Evolutionary conservation across 2,329 filamentous ascomycete genomes (phyloP), one percentile per base, ranked within the genome.

Genomic region (Diaporthe citrichinensis): DNA sequence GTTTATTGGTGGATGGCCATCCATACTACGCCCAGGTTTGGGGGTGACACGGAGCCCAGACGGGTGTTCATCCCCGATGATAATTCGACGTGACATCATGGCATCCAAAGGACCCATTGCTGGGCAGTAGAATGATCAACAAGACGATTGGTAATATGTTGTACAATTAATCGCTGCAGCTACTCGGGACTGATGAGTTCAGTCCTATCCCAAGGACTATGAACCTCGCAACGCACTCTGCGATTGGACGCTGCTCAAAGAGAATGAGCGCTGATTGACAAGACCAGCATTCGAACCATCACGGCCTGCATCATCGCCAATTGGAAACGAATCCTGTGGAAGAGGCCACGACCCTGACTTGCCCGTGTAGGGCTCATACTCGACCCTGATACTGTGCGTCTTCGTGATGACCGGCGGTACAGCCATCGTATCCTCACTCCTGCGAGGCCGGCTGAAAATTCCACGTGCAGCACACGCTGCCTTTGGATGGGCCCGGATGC

Each of bases 381-480:
- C 65, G 34, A 69, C 65, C n/a, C 49, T 55, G 34, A 69, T 69
- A 6, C 65, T 69, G 34, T 69, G 36, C 34, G 65, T 69, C 49
- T 69, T 69, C 23, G 65, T 69, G 3, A 69, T 69, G 49, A 69
- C 49, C 8, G 65, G 65, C 1, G 49, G 14, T 2, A 69, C 34
- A 55, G 49, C 23, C 46, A 14, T 69, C 4, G 49, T 23, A 5
- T 69, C 65, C 65, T 69, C 65, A 15, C 49, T 55, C 65, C n/a
- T 69, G 9, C 65, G 65, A 12, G 65, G 65, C n/a, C 65, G 65
- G 8, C 34, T 20, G 34, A 69, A 69, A 14, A 68, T 68, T 3
- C 31, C 65, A 5, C 65, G 65, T 20, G 65, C 14, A 3, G 34
- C n/a, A 39, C 5, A 20, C 8, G 46, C 25, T 34, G 41, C 23